Percentiles rank a stretch among this genome's conserved stretches.
Evolutionary conservation across 2,329 filamentous ascomycete species (phyloP).

Genomic region (Ceratocystis harringtonii): DNA sequence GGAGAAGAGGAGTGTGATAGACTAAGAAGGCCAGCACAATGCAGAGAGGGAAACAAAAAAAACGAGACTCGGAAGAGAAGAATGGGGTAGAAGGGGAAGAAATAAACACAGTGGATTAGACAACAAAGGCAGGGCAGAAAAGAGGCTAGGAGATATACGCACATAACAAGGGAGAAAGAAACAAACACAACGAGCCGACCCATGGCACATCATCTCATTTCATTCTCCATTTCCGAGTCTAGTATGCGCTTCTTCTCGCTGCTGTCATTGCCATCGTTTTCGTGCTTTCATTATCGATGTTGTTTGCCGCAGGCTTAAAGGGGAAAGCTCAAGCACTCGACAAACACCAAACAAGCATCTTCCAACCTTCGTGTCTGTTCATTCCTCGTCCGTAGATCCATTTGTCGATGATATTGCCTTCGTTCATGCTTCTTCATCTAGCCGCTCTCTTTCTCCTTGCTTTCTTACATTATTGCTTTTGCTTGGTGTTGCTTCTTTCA

Average conservation of each 20-base stretch:
- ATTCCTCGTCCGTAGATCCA: no score
- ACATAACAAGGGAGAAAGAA: not conserved
- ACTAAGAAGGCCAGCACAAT: not conserved
- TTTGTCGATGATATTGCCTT: not conserved
- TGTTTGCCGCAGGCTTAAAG: not conserved
- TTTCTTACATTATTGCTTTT: not conserved
- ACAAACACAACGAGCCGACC: not conserved
- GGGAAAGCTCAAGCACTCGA: no score
- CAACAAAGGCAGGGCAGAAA: no score
- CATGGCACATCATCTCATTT: not conserved
- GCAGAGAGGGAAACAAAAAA: not conserved
- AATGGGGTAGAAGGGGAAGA: not conserved
- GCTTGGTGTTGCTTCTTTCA: not conserved
- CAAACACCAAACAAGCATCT: no score
- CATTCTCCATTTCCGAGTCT: not conserved
- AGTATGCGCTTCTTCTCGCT: not conserved
- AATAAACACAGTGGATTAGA: not conserved
- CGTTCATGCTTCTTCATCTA: not conserved
- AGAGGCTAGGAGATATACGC: no score
- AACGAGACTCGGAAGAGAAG: not conserved
- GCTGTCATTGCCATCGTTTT: not conserved
- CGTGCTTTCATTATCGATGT: no score
- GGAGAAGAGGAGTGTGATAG: not conserved
- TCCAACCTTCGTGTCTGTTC: no score
- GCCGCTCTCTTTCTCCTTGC: not conserved